A percentile compares a stretch with the other conserved stretches of the same genome.
Conservation (phyloP, 768 basidiomycete genomes). For the Terana coerulea region DNA sequence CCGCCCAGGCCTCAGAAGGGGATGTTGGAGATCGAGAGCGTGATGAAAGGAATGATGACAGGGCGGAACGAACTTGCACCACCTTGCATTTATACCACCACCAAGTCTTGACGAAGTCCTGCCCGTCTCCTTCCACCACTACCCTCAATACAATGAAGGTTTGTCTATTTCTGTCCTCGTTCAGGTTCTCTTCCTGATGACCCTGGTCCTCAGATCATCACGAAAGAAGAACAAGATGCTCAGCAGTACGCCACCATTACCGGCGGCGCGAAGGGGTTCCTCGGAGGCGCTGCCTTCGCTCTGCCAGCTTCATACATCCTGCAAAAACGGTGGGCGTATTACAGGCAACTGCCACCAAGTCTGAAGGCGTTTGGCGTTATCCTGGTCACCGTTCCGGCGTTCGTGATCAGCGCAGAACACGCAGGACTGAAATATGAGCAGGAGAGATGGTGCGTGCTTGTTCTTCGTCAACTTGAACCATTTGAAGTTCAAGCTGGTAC, state of each 20-base stretch:
- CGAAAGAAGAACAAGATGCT: constrained; percentile 43
- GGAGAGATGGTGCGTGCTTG: constrained; percentile 44
- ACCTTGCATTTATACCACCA: no score
- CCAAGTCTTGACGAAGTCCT: no score
- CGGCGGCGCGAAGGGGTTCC: constrained; percentile 59
- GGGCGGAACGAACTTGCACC: no score
- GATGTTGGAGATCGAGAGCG: no score
- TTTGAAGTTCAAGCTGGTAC: background rate
- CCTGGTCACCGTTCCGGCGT: constrained; percentile 57
- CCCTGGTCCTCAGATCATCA: constrained; percentile 23
- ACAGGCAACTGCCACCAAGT: constrained; percentile 59
- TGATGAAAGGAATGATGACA: no score
- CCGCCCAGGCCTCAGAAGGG: no score
- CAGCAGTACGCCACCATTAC: constrained; percentile 50
- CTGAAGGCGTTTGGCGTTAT: constrained; percentile 66
- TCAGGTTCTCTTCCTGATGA: no score
- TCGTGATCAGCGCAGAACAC: constrained; percentile 69
- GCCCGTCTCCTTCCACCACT: no score
- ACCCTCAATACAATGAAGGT: no score
- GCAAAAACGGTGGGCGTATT: constrained; percentile 50
- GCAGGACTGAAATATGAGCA: constrained; percentile 61
- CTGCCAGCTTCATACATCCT: constrained; percentile 52
- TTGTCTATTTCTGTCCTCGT: no score
- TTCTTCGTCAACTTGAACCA: background rate
- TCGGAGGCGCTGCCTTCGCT: constrained; percentile 45